Base-by-base conservation (phyloP, 768 basidiomycete genomes). In the Dioszegia crocea region DNA sequence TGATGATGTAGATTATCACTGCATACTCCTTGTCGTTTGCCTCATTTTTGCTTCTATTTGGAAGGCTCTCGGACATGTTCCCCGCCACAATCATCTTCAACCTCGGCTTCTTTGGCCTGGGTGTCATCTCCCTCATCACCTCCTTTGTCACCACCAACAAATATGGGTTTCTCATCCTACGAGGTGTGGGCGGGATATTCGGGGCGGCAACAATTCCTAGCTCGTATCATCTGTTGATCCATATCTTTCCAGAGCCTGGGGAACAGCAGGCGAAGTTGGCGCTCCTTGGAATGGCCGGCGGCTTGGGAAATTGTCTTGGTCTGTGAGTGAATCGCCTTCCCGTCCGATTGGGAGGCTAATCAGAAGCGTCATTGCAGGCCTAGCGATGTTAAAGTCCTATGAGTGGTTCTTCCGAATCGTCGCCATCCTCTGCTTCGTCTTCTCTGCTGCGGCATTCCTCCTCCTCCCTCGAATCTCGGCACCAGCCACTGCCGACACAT, bases 381-480 rank as follows among this genome's bases (percentile, higher is more conserved):
- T 67, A 24, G 62, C 57, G 24, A 71, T 68, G 67, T 46, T 68
- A 2, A 54, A 62, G 9, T 61, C 45, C 57, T 84, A 80, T 74
- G 77, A 67, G 23, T 83, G 83, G 83, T 77, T 83, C 19, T 84
- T 84, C 65, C 83, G 80, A 66, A 78, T 81, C 56, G 71, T 78
- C 33, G 79, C 80, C 3, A 78, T 82, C 29, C 56, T 83, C 40
- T 70, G 81, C 69, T 44, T 80, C 17, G 31, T 78, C 2, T 82
- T 81, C 57, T 67, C 71, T 16, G 65, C 76, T 52, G 45, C 79
- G n/a, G 76, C 78, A 3, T 66, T 67, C 60, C 30, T 65, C 48
- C 61, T 71, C 45, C 63, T 67, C 3, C 68, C 69, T n/a, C 64
- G 59, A 60, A 67, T 59, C 26, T 59, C 64, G 30, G 66, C 67